Percentiles rank a stretch among this genome's conserved stretches.
Conservation (phyloP, 2,329 filamentous ascomycete genomes). For the Verruconis gallopava region DNA sequence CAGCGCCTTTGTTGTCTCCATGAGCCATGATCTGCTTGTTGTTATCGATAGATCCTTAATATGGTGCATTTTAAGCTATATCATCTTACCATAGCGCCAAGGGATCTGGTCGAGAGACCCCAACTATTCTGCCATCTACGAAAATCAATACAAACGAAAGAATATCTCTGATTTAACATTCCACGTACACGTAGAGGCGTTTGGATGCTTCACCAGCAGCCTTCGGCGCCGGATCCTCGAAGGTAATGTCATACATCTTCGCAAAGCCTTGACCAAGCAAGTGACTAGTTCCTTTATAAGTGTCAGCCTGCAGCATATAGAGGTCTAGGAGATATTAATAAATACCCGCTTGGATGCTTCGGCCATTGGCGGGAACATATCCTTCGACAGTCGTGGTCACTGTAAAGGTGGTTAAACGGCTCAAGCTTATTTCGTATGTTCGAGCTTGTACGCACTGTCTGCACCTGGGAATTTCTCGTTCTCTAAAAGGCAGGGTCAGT, state of each 20-base stretch:
- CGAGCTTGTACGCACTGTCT: too few species aligned
- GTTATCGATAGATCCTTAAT: too few species aligned
- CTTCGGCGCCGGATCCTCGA: constrained; percentile 72
- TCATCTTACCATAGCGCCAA: constrained; percentile 98
- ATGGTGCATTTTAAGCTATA: too few species aligned
- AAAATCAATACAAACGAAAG: too few species aligned
- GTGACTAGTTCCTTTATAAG: too few species aligned
- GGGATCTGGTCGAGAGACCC: constrained; percentile 92
- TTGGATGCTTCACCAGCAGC: constrained; percentile 49
- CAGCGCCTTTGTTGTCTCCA: constrained; percentile 51
- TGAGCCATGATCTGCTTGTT: too few species aligned
- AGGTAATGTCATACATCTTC: constrained; percentile 98
- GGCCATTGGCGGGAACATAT: constrained; percentile 88
- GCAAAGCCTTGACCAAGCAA: constrained; percentile 94
- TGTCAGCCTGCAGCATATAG: too few species aligned
- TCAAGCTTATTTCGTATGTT: too few species aligned
- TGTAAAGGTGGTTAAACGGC: too few species aligned
- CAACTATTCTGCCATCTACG: constrained; percentile 99
- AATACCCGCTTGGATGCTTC: constrained; percentile 91
- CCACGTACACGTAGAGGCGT: constrained; percentile 63
- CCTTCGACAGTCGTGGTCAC: constrained; percentile 95
- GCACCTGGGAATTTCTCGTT: constrained; percentile 98
- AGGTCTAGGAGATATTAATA: too few species aligned
- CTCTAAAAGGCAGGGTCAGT: too few species aligned
- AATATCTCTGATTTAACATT: too few species aligned